Base-by-base conservation (phyloP, 2,329 filamentous ascomycete species). In the Pestalotiopsis sp. region DNA sequence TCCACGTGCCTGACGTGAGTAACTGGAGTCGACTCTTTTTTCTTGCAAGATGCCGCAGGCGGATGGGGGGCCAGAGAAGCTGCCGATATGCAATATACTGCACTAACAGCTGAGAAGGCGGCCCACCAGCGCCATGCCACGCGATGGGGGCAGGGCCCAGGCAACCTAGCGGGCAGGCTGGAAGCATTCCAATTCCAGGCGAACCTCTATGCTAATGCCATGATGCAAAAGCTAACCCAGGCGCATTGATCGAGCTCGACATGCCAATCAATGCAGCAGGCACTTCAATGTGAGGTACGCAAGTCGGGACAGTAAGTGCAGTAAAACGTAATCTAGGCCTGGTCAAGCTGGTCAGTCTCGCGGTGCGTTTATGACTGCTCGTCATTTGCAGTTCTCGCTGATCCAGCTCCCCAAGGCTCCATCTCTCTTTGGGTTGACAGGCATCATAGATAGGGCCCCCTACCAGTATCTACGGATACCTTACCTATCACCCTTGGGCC, bases 1-100 rank as follows among this genome's bases (percentile, higher is more conserved):
- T 64, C 61, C 61, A 64, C 61, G 61, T 64, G 61, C 39, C 39
- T 64, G 61, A 64, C 61, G 41, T 64, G 59, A 36, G 59, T 3
- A n/a, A 52, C 45, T 52, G n/a, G 45, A 52, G 45, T 23, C 45
- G 45, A n/a, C 20, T 9, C 17, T n/a, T 52, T 52, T n/a, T 52
- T 52, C 20, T n/a, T 52, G 45, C 45, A 52, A 52, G 45, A 52
- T 52, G 45, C 45, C 17, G 45, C 45, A n/a, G 45, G 20, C 17
- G 17, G 17, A 17, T 23, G 45, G 7, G 14, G 45, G 20, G 45
- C 7, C 7, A 7, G 6, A 31, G 31, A 31, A 9, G 31, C 31
- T 31, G 31, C 31, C 31, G 31, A 31, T 31, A 31, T 31, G 31
- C 31, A 31, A 31, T 31, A 31, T 31, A 31, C 31, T 31, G 31